Base-by-base conservation (phyloP, 2,329 filamentous ascomycete species). In the Phaeosphaeriaceae sp. region DNA sequence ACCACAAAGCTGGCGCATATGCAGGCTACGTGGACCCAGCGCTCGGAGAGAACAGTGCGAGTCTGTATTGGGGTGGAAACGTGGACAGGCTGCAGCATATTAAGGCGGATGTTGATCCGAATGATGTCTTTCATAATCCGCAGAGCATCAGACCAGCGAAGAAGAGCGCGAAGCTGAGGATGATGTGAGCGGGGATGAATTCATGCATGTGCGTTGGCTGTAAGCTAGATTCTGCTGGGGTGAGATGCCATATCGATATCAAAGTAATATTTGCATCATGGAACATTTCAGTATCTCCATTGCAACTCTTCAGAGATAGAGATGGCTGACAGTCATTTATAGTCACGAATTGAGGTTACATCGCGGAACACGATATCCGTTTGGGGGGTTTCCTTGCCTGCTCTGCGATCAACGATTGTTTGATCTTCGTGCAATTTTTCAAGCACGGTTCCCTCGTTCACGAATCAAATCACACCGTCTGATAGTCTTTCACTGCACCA, bases 11-110 rank as follows among this genome's bases (percentile, higher is more conserved):
- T 65, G 82, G 81, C 3, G 80, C 79, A 51, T 86, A 85, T 64
- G 78, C 81, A 48, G 85, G 84, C 61, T 86, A 85, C 54, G 80
- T 83, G 2, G 83, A 86, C 69, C 78, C 81, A 0, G 77, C 74
- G 33, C 69, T 85, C 54, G 77, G 78, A 27, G 71, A 74, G 7
- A 71, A 78, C 3, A 78, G 76, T n/a, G 78, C 81, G 61, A 65
- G 77, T 51, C 71, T 79, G 57, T 85, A 85, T 64, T 86, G 80
- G 72, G 73, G 78, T 1, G 64, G 65, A 0, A 79, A 79, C 46
- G 71, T 76, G 41, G 54, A 62, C 13, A 66, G 66, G 31, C 56
- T 81, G 57, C 67, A 76, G 66, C 51, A 61, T 25, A 78, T 80
- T 48, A 81, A 81, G 67, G 68, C 63, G 46, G 69, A 65, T 40